Conservation (phyloP, 441 rosid genomes). For the Erodium moschatum region DNA sequence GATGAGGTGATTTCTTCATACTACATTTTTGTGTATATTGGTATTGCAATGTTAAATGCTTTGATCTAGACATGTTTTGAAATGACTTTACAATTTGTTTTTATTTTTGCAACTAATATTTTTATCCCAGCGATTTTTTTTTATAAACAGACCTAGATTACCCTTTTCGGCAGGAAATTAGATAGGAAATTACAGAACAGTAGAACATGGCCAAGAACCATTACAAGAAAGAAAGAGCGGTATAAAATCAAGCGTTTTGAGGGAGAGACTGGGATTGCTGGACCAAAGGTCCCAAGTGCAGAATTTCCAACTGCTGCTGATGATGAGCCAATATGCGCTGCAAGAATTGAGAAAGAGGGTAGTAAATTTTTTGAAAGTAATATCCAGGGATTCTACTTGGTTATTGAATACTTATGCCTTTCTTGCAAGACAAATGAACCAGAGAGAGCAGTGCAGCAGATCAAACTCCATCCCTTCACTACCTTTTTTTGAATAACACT, state of each 20-base stretch:
- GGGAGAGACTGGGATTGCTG: too few species aligned
- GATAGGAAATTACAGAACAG: background rate
- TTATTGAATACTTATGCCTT: background rate
- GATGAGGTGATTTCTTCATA: conserved; percentile 46
- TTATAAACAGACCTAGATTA: background rate
- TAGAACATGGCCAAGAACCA: background rate
- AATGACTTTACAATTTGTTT: background rate
- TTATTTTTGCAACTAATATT: background rate
- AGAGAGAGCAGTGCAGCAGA: too few species aligned
- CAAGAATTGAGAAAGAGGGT: background rate
- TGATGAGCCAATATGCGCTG: background rate
- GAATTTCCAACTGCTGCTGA: background rate
- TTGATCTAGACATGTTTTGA: background rate
- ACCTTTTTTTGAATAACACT: too few species aligned
- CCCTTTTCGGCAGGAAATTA: background rate
- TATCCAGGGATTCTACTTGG: background rate
- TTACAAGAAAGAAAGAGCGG: background rate
- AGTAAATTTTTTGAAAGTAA: background rate
- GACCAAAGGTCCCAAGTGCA: too few species aligned
- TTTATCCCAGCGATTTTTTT: background rate
- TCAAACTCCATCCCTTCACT: too few species aligned
- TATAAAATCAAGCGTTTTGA: too few species aligned
- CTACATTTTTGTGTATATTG: background rate
- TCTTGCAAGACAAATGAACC: too few species aligned
- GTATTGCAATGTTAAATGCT: background rate